Base-by-base conservation (phyloP, 768 basidiomycete genomes). In the Auriscalpium vulgare region DNA sequence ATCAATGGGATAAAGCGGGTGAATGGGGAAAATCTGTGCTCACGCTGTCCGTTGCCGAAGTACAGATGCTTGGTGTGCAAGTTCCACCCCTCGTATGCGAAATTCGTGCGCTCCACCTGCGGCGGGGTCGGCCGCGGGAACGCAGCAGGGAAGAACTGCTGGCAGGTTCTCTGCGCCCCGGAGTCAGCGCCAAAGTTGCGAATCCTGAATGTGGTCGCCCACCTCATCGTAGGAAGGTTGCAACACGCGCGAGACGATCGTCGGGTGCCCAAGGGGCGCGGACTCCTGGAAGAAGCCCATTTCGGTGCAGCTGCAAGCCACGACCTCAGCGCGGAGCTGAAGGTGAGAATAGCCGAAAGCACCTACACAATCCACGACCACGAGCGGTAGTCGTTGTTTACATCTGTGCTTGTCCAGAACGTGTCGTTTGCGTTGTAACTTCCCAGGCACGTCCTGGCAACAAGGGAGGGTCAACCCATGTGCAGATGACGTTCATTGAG, bases 331-430 rank as follows among this genome's bases (percentile, higher is more conserved):
- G 3, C 36, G 34, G 44, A 17, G 2, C 47, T 16, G 36, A 44
- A 17, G 36, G 51, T 29, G 29, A 29, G 4, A 0, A 7, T 29
- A 29, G 29, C 29, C 29, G 29, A 4, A 4, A 29, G 29, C 10
- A 57, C 70, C 14, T 56, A 73, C 83, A 83, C 79, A 63, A 86
- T 80, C 87, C 87, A 88, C 55, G 72, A 68, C 86, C 87, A 90
- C 4, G 87, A 86, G 21, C 87, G 77, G 5, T 57, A 59, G 0
- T 72, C 56, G 57, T 88, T 82, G 65, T 87, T 70, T 38, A 88
- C 67, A 5, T 72, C 67, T 3, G 74, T 82, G 58, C 84, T 70
- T 10, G 82, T 84, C 70, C 74, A 89, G 66, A 62, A 78, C 1
- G 67, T 50, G 51, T 65, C 58, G 17, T 59, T 72, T 2, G 70